Evolutionary conservation across 1,284 basidiomycete species (phyloP), one percentile per base, ranked within the genome.

Genomic region (Ustanciosporium gigantosporum): DNA sequence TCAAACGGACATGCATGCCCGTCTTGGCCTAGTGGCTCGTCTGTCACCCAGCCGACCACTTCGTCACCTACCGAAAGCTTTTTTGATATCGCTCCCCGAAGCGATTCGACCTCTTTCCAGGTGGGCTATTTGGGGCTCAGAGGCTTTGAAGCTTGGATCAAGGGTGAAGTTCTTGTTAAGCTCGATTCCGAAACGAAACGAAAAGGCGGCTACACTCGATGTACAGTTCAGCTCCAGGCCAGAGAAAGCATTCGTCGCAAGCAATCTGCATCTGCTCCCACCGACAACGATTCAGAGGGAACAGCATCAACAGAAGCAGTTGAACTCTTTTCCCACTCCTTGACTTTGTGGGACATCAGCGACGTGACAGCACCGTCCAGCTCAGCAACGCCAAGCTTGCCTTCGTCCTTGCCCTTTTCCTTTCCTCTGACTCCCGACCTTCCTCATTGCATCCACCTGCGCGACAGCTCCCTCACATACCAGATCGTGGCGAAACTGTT

Each of bases 81-180:
- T 42, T 76, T 77, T 38, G 75, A 77, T 37, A 68, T 77, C 27
- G 73, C 51, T 0, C 73, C 72, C 5, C 55, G 61, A 8, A 49
- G 47, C 34, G 74, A 76, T 27, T 64, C 68, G 7, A 59, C 73
- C 2, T 74, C 73, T 11, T 77, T 77, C 38, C 75, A 77, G 48
- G 62, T 60, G 9, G 75, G 75, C 23, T 76, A 75, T 38, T 58
- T 76, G 4, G 75, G 75, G 4, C 37, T 76, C 14, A 49, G 62
- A 5, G 73, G 66, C 16, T 66, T 68, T 24, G 35, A 61, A 19
- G 59, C 73, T 2, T 70, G 67, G 65, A 40, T 76, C 46, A 66
- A 69, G 36, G 75, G 75, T 25, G 75, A 77, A 27, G 74, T 77
- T 1, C 55, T 76, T 3, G 56, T 73, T 48, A 77, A 77, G 39